Evolutionary conservation across 1,284 basidiomycete genomes (phyloP).

Genomic region (Sporisorium graminicola): DNA sequence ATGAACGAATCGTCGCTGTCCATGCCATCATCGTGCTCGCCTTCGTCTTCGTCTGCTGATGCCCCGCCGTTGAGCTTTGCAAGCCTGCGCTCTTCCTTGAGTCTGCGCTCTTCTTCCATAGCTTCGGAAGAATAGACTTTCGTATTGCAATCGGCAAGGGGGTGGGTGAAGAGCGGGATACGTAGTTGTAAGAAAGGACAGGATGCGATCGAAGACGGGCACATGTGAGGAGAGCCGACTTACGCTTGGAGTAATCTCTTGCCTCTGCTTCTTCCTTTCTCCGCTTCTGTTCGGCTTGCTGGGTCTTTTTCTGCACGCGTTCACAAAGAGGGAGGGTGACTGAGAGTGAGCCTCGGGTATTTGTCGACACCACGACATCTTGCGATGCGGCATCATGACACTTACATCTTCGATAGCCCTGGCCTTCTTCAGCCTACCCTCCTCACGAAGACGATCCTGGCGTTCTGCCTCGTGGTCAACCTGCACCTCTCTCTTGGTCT

Average conservation of each 20-base stretch:
- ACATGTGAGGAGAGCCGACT: conserved; percentile 50
- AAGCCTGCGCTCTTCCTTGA: conserved; percentile 45
- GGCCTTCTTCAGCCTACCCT: conserved; percentile 58
- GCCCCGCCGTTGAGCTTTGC: conserved; percentile 31
- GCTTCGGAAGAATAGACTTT: conserved; percentile 63
- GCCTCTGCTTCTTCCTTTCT: conserved; percentile 75
- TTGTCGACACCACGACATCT: neutral
- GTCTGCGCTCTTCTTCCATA: conserved; percentile 56
- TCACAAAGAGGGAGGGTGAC: neutral
- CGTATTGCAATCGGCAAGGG: too few relatives aligned
- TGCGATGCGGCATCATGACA: neutral
- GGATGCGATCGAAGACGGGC: too few relatives aligned
- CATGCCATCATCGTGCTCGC: conserved; percentile 46
- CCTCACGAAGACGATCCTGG: conserved; percentile 73
- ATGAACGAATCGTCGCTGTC: conserved; percentile 66
- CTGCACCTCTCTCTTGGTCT: conserved; percentile 79
- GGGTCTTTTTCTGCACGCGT: conserved; percentile 42
- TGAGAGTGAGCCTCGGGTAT: neutral
- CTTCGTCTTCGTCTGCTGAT: conserved; percentile 27
- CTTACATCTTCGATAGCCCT: conserved; percentile 55
- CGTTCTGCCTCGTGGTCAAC: conserved; percentile 93
- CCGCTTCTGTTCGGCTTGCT: conserved; percentile 52
- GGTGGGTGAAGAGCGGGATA: neutral
- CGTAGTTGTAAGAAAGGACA: neutral
- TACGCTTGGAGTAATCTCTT: conserved; percentile 70